Percentiles rank a stretch among this genome's conserved stretches.
Conservation (phyloP, 352 stramenopile species). For the Phytophthora megakarya region DNA sequence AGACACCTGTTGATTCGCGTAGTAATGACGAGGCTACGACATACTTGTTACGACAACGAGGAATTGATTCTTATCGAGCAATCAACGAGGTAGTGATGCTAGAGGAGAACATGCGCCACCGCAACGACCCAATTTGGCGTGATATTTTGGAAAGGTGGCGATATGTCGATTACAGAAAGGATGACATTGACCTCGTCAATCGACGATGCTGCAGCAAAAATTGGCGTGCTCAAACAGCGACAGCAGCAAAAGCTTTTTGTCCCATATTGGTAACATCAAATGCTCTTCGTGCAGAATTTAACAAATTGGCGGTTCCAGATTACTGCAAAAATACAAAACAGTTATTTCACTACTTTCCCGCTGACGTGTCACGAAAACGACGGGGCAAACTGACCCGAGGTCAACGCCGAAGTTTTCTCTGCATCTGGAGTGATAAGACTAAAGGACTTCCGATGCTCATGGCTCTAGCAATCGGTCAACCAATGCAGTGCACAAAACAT, state of each 20-base stretch:
- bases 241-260: slow-evolving; percentile 4
- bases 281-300: slow-evolving; percentile 5
- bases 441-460: too few species aligned
- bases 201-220: not conserved
- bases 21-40: not conserved
- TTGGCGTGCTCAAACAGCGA: not conserved
- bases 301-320: not conserved
- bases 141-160: slow-evolving; percentile 3
- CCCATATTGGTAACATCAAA: slow-evolving; percentile 16
- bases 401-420: not conserved
- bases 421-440: not conserved
- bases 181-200: slow-evolving; percentile 8
- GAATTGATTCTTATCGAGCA: slow-evolving; percentile 1
- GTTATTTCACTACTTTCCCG: slow-evolving; percentile 9
- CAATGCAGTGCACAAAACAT: slow-evolving; percentile 14
- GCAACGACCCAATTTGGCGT: not conserved
- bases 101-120: slow-evolving; percentile 2
- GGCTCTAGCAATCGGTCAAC: not conserved
- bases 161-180: not conserved
- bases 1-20: too few species aligned
- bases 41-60: not conserved
- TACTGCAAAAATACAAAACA: not conserved
- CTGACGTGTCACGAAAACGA: not conserved
- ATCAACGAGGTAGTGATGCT: slow-evolving; percentile 11
- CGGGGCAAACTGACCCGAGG: not conserved